phyloP scores from a whole-genome alignment of 148 eudicot species.

The Camellia sinensis region DNA sequence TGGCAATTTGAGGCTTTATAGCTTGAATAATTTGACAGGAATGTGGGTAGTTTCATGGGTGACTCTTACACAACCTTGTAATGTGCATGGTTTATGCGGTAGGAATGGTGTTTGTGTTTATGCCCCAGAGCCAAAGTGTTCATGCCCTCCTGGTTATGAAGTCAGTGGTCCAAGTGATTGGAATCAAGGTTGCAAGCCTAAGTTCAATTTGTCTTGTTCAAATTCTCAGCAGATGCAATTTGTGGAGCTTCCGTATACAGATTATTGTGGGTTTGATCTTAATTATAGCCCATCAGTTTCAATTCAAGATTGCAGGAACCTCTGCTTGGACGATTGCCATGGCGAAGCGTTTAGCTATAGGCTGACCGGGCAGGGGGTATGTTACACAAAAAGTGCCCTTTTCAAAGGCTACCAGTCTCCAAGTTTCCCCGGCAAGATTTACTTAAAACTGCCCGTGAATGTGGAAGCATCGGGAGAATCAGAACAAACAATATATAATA shows the following conservation, averaged over 20 bases:
- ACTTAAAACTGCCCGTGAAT: conserved; percentile 41
- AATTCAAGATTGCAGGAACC: conserved; percentile 31
- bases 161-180: conserved; percentile 36
- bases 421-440: conserved; percentile 32
- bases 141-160: conserved; percentile 49
- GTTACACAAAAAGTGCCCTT: conserved; percentile 47
- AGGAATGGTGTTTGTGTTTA: conserved; percentile 50
- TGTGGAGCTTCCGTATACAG: conserved; percentile 42
- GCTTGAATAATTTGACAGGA: conserved; percentile 42
- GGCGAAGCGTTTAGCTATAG: conserved; percentile 53
- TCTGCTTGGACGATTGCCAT: conserved; percentile 39
- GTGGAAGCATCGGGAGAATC: conserved; percentile 17
- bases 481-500: conserved; percentile 18
- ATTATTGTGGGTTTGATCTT: conserved; percentile 60
- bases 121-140: conserved; percentile 39
- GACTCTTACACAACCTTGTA: conserved; percentile 43
- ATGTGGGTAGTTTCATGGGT: conserved; percentile 48
- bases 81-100: conserved; percentile 59
- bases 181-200: conserved; percentile 56
- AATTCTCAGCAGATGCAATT: conserved; percentile 35
- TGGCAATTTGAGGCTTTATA: conserved; percentile 61
- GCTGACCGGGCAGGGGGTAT: conserved; percentile 28
- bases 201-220: conserved; percentile 28
- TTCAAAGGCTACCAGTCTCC: conserved; percentile 38
- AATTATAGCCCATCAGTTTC: conserved; percentile 1